Conservation (phyloP, 306 rosid species). For the Fragaria nilgerrensis region DNA sequence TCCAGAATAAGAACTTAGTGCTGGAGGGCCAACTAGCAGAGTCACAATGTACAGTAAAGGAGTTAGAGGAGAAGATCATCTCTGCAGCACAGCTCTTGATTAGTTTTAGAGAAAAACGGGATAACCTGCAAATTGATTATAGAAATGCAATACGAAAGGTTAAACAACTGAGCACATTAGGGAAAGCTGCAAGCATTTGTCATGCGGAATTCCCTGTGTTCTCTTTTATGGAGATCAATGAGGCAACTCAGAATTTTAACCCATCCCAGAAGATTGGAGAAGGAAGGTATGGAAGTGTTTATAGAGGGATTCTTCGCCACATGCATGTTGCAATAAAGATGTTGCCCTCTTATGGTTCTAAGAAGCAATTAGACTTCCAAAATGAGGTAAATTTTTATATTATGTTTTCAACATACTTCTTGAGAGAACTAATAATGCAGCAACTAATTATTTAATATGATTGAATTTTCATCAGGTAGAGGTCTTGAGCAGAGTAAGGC, state of each 20-base stretch:
- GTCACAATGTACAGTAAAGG: conserved; percentile 41
- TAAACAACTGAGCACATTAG: conserved; percentile 42
- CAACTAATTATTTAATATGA: conserved; percentile 20
- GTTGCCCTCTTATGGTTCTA: conserved; percentile 88
- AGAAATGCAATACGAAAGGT: conserved; percentile 53
- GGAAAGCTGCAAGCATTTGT: conserved; percentile 35
- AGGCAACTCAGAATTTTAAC: conserved; percentile 78
- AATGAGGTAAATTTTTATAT: conserved; percentile 56
- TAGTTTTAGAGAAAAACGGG: conserved; percentile 76
- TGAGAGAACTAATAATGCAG: not conserved
- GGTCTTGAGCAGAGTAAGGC: conserved; percentile 76
- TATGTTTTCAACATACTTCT: not conserved
- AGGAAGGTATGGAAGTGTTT: conserved; percentile 84
- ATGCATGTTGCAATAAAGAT: conserved; percentile 87
- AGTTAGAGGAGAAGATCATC: conserved; percentile 79
- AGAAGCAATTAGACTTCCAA: conserved; percentile 57
- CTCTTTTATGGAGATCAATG: conserved; percentile 81
- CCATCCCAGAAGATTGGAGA: conserved; percentile 93
- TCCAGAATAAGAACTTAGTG: conserved; percentile 46
- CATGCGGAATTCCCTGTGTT: conserved; percentile 60
- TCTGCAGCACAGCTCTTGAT: conserved; percentile 74
- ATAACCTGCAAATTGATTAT: conserved; percentile 54
- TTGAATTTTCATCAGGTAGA: conserved; percentile 72
- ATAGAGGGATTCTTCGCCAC: conserved; percentile 71
- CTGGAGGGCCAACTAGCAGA: conserved; percentile 48